Evolutionary conservation across 768 basidiomycete species (phyloP), one percentile per base, ranked within the genome.

Genomic region (Agaricus sinodeliciosus): DNA sequence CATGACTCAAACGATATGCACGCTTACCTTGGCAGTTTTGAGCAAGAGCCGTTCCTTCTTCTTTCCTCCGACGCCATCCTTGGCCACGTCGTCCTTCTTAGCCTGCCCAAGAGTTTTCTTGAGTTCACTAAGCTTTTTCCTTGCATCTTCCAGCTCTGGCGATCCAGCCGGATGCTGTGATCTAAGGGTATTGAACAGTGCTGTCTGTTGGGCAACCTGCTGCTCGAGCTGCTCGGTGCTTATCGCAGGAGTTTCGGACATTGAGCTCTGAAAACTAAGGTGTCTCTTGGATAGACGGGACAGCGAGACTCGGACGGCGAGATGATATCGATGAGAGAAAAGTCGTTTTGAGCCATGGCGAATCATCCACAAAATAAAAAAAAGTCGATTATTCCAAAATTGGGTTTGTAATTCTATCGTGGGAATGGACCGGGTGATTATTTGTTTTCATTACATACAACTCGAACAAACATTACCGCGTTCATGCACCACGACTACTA

Each of bases 1-100:
- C 11, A 26, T 16, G 8, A 27, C 19, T 13, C 19, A 45, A 36
- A 11, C 51, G 3, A 39, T 19, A 28, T 18, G 11, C 27, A 60
- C 83, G 51, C 49, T 31, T 11, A 89, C 93, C 81, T 99, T 97
- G 39, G 94, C 88, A 1, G 94, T 95, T 73, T 99, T 99, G 59
- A 99, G 41, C 43, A 88, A 63, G 57, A 97, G 63, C 43, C 80
- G 72, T 47, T 80, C 86, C 60, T 77, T 82, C 72, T 86, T 87
- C 72, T 82, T 53, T 41, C 45, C 51, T 35, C 40, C 34, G 18
- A 37, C 39, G 0, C 45, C 52, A 18, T 48, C 52, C 16, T 19
- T 40, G 2, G 52, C 9, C 18, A 18, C 28, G 15, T 31, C 36
- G 6, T 27, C 52, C 31, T 54, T 54, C 40, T 48, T 47, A 27